These are phyloP conservation scores for Berberis thunbergii DNA, from an alignment of 164 flowering plant species.

Conservation along the genomic window DNA sequence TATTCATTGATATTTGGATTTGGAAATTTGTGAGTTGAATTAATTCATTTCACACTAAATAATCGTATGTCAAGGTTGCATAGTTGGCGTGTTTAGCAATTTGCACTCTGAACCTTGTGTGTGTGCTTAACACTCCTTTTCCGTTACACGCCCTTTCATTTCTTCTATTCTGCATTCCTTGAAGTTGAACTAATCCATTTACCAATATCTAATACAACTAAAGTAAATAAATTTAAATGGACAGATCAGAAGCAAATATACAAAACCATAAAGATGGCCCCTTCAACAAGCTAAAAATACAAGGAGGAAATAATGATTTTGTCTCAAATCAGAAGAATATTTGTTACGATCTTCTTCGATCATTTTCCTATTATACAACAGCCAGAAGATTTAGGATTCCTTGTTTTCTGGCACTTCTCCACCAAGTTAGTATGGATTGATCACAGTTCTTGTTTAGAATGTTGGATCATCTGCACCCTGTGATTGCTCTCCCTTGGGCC, in stretches of 20 bases:
- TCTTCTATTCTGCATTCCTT: too few relatives aligned
- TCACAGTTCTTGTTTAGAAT: constrained; percentile 7
- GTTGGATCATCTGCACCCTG: constrained; percentile 15
- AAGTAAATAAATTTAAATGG: neutral
- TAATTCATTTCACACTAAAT: too few relatives aligned
- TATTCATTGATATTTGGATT: too few relatives aligned
- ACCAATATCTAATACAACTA: too few relatives aligned
- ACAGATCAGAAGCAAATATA: constrained; percentile 19
- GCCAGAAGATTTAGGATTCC: neutral
- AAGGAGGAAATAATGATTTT: constrained; percentile 19
- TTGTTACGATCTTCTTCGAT: constrained; percentile 22
- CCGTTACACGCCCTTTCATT: too few relatives aligned
- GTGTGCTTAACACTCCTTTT: too few relatives aligned
- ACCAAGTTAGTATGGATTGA: constrained; percentile 2
- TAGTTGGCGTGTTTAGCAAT: too few relatives aligned
- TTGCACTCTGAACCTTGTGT: too few relatives aligned
- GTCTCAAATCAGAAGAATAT: constrained; percentile 16
- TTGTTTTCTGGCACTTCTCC: neutral
- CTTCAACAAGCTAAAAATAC: constrained; percentile 19
- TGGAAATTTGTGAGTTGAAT: too few relatives aligned
- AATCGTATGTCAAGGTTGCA: too few relatives aligned
- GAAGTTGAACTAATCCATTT: too few relatives aligned
- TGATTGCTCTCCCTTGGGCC: constrained; percentile 18
- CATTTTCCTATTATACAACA: constrained; percentile 9
- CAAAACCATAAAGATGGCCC: constrained; percentile 16